phyloP scores from a whole-genome alignment of 2,329 filamentous ascomycete species.

The Alternaria tenuissima region DNA sequence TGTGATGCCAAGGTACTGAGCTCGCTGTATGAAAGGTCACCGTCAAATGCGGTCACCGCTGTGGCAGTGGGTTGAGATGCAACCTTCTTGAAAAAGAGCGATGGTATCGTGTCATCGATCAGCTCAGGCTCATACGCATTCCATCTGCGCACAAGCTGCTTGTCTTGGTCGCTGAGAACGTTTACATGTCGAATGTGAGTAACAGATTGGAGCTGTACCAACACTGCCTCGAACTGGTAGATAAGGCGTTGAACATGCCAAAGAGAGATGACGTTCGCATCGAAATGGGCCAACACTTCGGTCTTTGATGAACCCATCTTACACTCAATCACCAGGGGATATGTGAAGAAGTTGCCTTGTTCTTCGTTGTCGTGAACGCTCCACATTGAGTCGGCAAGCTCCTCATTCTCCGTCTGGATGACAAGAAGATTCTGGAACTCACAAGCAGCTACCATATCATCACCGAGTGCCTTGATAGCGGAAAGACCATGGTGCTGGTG shows the following conservation, averaged over 20 bases:
- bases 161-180: slow-evolving; percentile 40
- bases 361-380: slow-evolving; percentile 37
- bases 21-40: slow-evolving; percentile 41
- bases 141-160: slow-evolving; percentile 33
- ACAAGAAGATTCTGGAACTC: slow-evolving; percentile 65
- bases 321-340: slow-evolving; percentile 44
- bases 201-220: slow-evolving; percentile 36
- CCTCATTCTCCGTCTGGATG: slow-evolving; percentile 54
- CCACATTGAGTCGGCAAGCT: slow-evolving; percentile 39
- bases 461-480: slow-evolving; percentile 54
- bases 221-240: slow-evolving; percentile 40
- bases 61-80: slow-evolving; percentile 24
- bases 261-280: slow-evolving; percentile 36
- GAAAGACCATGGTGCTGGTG: slow-evolving; percentile 51
- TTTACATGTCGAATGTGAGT: slow-evolving; percentile 32
- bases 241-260: slow-evolving; percentile 43
- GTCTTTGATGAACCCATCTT: slow-evolving; percentile 29
- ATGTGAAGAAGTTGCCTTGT: slow-evolving; percentile 46
- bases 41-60: slow-evolving; percentile 42
- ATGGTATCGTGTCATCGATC: slow-evolving; percentile 38
- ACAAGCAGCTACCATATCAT: slow-evolving; percentile 64
- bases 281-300: slow-evolving; percentile 38
- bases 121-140: slow-evolving; percentile 31
- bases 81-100: slow-evolving; percentile 35
- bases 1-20: slow-evolving; percentile 31